These are phyloP conservation scores for Arabidopsis arenosa DNA, from an alignment of 345 rosid species.

Conservation along the genomic window DNA sequence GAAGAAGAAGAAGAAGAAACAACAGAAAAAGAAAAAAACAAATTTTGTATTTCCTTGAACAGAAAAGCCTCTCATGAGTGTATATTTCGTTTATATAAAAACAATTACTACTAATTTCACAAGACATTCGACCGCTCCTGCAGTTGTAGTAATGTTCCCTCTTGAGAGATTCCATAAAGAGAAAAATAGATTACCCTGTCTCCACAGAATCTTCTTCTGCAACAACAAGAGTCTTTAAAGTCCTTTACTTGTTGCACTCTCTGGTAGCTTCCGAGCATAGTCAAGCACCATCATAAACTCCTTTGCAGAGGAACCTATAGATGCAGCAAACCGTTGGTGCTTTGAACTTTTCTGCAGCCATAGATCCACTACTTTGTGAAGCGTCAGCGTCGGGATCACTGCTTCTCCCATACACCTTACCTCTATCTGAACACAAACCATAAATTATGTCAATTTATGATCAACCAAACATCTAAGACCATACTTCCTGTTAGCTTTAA, in stretches of 20 bases:
- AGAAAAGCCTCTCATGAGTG: background rate
- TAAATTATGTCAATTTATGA: background rate
- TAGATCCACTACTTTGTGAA: slow-evolving; percentile 64
- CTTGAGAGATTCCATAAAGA: slow-evolving; percentile 2
- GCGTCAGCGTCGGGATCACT: slow-evolving; percentile 60
- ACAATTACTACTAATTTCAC: background rate
- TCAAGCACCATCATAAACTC: slow-evolving; percentile 80
- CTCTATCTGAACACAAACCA: slow-evolving; percentile 62
- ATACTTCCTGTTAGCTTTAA: background rate
- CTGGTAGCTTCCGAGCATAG: slow-evolving; percentile 59
- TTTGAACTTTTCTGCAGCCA: slow-evolving; percentile 68
- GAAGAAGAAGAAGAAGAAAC: background rate
- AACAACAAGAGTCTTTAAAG: slow-evolving; percentile 17
- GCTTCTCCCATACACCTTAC: slow-evolving; percentile 81
- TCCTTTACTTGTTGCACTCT: slow-evolving; percentile 32
- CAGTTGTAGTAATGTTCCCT: background rate
- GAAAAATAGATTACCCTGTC: background rate
- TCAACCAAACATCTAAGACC: slow-evolving; percentile 2
- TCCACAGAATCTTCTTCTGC: slow-evolving; percentile 21
- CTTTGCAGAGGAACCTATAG: slow-evolving; percentile 77
- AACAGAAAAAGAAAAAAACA: background rate
- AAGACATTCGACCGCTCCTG: slow-evolving; percentile 9
- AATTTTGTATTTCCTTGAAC: background rate
- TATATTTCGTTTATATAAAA: background rate
- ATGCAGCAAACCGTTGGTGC: slow-evolving; percentile 55